These are phyloP conservation scores for Piper longum DNA, from an alignment of 164 flowering plant genomes.

Conservation along the genomic window DNA sequence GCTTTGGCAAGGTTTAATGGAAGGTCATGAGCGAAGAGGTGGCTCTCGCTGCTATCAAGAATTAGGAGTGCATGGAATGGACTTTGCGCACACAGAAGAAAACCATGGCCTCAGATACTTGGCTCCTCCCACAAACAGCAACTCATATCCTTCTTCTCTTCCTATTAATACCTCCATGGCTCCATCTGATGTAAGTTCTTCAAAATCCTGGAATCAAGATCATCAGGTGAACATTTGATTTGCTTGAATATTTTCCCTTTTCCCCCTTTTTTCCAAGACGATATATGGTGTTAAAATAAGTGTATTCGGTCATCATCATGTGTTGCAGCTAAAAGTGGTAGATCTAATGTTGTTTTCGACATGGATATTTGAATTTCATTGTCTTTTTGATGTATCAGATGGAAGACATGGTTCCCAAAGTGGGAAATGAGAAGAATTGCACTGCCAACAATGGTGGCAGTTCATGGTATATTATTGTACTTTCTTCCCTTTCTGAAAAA, in stretches of 20 bases:
- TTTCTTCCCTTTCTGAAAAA: not conserved
- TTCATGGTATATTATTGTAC: conserved; percentile 34
- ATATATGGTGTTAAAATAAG: no score
- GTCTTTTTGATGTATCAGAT: conserved; percentile 13
- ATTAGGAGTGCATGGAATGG: conserved; percentile 33
- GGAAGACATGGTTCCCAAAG: conserved; percentile 33
- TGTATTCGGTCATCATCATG: no score
- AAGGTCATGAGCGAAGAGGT: conserved; percentile 16
- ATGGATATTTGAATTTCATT: not conserved
- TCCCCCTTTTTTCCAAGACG: not conserved
- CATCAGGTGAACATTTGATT: conserved; percentile 21
- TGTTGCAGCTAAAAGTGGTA: not conserved
- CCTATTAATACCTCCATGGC: conserved; percentile 17
- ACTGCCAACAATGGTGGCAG: conserved; percentile 27
- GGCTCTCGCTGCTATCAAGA: conserved; percentile 14
- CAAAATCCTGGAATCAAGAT: conserved; percentile 25
- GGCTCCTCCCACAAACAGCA: conserved; percentile 12
- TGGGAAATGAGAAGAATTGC: conserved; percentile 35
- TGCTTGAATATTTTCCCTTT: not conserved
- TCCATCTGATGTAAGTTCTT: conserved; percentile 14
- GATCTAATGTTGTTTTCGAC: not conserved
- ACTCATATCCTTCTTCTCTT: conserved; percentile 10
- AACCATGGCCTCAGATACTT: conserved; percentile 38
- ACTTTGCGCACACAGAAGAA: conserved; percentile 44
- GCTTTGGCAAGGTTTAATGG: conserved; percentile 6